Conservation (phyloP, 2,329 filamentous ascomycete genomes). For the Herpotrichia juniperi region DNA sequence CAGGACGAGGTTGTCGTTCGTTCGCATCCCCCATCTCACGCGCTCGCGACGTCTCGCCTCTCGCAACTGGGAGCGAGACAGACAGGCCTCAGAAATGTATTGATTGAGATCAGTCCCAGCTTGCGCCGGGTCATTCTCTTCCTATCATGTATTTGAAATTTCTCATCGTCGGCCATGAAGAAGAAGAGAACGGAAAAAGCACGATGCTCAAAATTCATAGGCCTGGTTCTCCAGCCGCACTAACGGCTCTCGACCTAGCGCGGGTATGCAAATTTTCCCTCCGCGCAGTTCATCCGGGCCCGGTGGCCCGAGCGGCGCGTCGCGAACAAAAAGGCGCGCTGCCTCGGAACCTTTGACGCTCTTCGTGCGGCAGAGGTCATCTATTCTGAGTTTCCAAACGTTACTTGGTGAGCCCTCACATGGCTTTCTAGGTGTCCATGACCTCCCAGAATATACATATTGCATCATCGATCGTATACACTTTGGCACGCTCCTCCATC, state of each 20-base stretch:
- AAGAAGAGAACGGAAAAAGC: constrained; percentile 16
- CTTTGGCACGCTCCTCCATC: constrained; percentile 42
- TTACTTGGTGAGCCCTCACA: constrained; percentile 69
- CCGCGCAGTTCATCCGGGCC: background rate
- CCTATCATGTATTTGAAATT: constrained; percentile 42
- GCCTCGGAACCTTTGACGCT: constrained; percentile 55
- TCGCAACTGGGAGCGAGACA: background rate
- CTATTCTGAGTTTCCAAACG: constrained; percentile 80
- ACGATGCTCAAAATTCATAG: constrained; percentile 3
- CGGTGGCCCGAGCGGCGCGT: constrained; percentile 7
- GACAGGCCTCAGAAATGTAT: constrained; percentile 44
- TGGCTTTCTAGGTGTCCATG: constrained; percentile 73
- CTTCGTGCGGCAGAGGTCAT: constrained; percentile 78
- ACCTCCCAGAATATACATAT: constrained; percentile 76
- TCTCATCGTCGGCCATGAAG: constrained; percentile 47
- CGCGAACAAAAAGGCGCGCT: constrained; percentile 1
- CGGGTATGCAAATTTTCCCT: constrained; percentile 14
- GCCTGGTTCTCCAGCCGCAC: constrained; percentile 8
- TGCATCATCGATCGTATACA: constrained; percentile 64
- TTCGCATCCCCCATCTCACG: too few species aligned
- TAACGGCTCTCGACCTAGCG: constrained; percentile 16
- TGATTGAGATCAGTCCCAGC: constrained; percentile 44
- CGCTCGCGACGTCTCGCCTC: background rate
- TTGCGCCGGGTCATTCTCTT: constrained; percentile 46
- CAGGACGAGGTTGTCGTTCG: background rate